Evolutionary conservation across 805 yeast genomes (phyloP).

Genomic region (Novakomyces olei): DNA sequence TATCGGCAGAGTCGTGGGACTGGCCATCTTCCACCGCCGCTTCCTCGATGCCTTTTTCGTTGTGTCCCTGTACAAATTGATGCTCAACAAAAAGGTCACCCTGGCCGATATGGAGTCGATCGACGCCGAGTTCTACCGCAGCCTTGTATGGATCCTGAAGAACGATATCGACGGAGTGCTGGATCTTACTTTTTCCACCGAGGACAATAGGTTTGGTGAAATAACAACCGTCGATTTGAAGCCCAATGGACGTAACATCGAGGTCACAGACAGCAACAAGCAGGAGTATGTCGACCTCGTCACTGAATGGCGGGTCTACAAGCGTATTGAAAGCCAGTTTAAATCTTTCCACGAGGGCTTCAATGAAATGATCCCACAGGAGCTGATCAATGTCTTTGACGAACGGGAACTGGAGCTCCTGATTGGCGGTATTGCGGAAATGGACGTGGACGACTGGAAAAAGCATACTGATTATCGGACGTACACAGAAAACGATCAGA

Average conservation of each 20-base stretch:
- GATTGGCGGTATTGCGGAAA: slow-evolving; percentile 95
- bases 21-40: slow-evolving; percentile 95
- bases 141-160: slow-evolving; percentile 86
- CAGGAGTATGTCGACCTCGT: slow-evolving; percentile 85
- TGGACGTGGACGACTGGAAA: slow-evolving; percentile 97
- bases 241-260: slow-evolving; percentile 68
- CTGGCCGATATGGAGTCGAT: slow-evolving; percentile 97
- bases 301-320: slow-evolving; percentile 87
- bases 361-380: slow-evolving; percentile 93
- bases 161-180: slow-evolving; percentile 76
- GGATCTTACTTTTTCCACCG: slow-evolving; percentile 66
- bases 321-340: slow-evolving; percentile 86
- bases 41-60: slow-evolving; percentile 96
- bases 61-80: slow-evolving; percentile 95
- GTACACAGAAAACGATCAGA: slow-evolving; percentile 87
- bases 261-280: slow-evolving; percentile 85
- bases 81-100: slow-evolving; percentile 82
- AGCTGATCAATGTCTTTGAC: slow-evolving; percentile 85
- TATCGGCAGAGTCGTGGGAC: slow-evolving; percentile 93
- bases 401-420: slow-evolving; percentile 90
- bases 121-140: slow-evolving; percentile 88
- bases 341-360: slow-evolving; percentile 92
- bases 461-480: slow-evolving; percentile 98
- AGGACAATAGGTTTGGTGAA: slow-evolving; percentile 89
- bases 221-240: slow-evolving; percentile 73